These are phyloP conservation scores for Trypanosoma caninum DNA, from an alignment of 208 protist species.

Conservation along the genomic window DNA sequence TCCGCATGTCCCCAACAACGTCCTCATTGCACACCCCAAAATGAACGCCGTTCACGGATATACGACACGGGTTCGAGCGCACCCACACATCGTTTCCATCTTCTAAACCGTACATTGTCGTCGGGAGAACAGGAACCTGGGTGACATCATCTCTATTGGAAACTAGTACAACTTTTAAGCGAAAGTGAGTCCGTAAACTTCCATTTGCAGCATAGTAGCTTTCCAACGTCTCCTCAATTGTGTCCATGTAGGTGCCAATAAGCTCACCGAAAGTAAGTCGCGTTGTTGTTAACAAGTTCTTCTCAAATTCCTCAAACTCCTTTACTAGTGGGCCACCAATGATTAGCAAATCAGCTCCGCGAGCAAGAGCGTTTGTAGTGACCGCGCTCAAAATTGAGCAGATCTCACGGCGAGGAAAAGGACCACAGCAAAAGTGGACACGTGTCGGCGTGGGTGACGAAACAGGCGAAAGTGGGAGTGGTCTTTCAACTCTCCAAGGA, in stretches of 20 bases:
- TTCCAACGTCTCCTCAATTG: constrained; percentile 58
- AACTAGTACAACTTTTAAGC: constrained; percentile 73
- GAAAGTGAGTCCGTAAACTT: constrained; percentile 24
- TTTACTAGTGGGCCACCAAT: constrained; percentile 79
- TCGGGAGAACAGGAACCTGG: constrained; percentile 77
- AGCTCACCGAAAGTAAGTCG: constrained; percentile 62
- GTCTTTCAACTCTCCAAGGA: constrained; percentile 57
- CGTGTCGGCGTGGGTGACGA: constrained; percentile 22
- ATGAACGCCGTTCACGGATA: constrained; percentile 77
- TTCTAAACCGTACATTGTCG: constrained; percentile 67
- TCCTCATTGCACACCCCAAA: constrained; percentile 84
- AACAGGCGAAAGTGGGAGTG: constrained; percentile 17
- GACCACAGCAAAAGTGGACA: constrained; percentile 86
- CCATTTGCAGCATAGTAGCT: constrained; percentile 44
- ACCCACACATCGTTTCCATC: constrained; percentile 58
- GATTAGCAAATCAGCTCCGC: constrained; percentile 74
- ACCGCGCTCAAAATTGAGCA: constrained; percentile 44
- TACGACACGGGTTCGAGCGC: constrained; percentile 81
- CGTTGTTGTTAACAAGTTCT: constrained; percentile 35
- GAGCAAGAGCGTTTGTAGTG: constrained; percentile 51
- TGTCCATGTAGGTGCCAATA: constrained; percentile 56
- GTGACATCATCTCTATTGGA: constrained; percentile 71
- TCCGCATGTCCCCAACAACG: constrained; percentile 64
- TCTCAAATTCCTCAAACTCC: constrained; percentile 63
- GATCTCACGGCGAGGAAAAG: constrained; percentile 72